Conservation (phyloP, 495 filamentous ascomycete genomes). For the Penicillium argentinense region DNA sequence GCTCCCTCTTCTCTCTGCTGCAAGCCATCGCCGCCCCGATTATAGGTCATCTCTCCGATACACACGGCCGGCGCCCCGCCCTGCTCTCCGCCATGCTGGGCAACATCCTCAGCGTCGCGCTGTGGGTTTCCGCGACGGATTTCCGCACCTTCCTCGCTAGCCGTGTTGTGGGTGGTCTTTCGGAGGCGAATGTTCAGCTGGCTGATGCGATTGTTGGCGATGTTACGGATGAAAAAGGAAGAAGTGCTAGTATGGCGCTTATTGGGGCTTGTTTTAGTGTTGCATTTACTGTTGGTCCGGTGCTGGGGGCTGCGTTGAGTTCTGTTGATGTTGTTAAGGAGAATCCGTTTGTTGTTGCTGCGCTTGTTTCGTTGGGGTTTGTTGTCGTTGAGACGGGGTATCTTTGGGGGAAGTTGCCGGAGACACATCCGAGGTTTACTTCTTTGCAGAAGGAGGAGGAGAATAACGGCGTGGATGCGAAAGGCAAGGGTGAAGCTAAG, state of each 20-base stretch:
- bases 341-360: constrained; percentile 92
- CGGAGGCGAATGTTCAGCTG: constrained; percentile 95
- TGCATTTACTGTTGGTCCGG: constrained; percentile 94
- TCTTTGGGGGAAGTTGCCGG: constrained; percentile 82
- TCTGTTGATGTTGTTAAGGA: constrained; percentile 71
- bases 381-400: constrained; percentile 85
- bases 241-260: constrained; percentile 90
- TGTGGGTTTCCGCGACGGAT: constrained; percentile 90
- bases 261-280: constrained; percentile 96
- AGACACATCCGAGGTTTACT: constrained; percentile 69
- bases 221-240: constrained; percentile 76
- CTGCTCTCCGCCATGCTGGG: constrained; percentile 93
- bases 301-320: constrained; percentile 81
- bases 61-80: constrained; percentile 82
- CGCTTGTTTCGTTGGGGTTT: constrained; percentile 76
- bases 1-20: constrained; percentile 88
- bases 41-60: constrained; percentile 86
- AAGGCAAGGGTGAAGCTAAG: not conserved
- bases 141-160: constrained; percentile 95
- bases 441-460: constrained; percentile 29
- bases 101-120: constrained; percentile 86
- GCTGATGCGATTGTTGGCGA: constrained; percentile 97
- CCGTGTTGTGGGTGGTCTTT: constrained; percentile 87
- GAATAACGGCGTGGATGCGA: not conserved
- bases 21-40: constrained; percentile 92